phyloP scores from a whole-genome alignment of 2,329 filamentous ascomycete genomes.

The Penicillium sp. region DNA sequence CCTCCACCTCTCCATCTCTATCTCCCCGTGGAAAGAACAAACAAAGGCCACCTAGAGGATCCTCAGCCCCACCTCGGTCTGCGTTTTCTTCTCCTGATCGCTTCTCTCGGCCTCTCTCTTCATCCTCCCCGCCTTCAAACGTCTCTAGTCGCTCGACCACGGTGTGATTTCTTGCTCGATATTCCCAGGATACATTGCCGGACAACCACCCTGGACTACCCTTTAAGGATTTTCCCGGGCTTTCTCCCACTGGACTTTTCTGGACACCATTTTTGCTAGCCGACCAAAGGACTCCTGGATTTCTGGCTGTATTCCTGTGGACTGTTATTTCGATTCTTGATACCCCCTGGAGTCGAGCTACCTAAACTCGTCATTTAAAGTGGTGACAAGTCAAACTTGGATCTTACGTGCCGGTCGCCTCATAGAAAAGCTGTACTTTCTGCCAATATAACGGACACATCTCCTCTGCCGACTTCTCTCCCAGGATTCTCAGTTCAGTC shows the following conservation, averaged over 20 bases:
- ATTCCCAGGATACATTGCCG: slow-evolving; percentile 22
- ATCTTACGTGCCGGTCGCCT: slow-evolving; percentile 10
- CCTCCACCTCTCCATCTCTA: neutral
- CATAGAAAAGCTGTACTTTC: slow-evolving; percentile 23
- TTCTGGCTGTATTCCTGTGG: slow-evolving; percentile 13
- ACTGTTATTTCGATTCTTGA: slow-evolving; percentile 4
- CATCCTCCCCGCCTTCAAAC: slow-evolving; percentile 8
- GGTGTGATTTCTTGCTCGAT: slow-evolving; percentile 6
- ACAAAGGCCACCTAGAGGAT: slow-evolving; percentile 5
- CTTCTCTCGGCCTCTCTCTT: neutral
- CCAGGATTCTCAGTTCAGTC: slow-evolving; percentile 4
- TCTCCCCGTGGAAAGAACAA: neutral
- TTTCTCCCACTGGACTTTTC: slow-evolving; percentile 5
- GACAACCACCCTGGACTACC: slow-evolving; percentile 15
- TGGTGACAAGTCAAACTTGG: slow-evolving; percentile 15
- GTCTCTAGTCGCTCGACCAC: slow-evolving; percentile 15
- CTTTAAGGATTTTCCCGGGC: slow-evolving; percentile 10
- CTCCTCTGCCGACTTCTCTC: slow-evolving; percentile 8
- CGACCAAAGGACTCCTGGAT: slow-evolving; percentile 9
- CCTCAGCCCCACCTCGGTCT: slow-evolving; percentile 6
- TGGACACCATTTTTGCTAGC: slow-evolving; percentile 13
- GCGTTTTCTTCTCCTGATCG: slow-evolving; percentile 1
- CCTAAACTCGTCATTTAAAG: slow-evolving; percentile 13
- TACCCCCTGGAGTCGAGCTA: neutral
- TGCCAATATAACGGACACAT: slow-evolving; percentile 21